These are phyloP conservation scores for Poterioochromonas sp. DNA, from an alignment of 352 stramenopile genomes.

Conservation along the genomic window DNA sequence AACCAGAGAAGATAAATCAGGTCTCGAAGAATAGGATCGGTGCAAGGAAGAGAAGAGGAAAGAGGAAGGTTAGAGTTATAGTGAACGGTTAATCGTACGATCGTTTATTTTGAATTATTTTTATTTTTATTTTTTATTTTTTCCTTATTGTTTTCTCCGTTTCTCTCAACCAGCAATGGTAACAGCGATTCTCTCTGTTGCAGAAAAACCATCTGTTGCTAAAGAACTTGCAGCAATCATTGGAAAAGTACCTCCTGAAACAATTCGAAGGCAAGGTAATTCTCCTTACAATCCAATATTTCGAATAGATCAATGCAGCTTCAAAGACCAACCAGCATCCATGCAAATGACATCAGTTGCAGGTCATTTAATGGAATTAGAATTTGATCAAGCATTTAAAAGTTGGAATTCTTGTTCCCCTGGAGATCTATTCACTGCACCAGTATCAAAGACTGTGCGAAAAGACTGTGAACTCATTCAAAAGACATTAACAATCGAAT, in stretches of 20 bases:
- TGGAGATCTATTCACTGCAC: constrained; percentile 80
- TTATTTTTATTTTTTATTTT: no score
- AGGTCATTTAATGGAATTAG: constrained; percentile 92
- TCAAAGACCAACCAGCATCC: constrained; percentile 60
- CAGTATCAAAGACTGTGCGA: constrained; percentile 71
- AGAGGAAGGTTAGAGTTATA: no score
- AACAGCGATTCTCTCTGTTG: constrained; percentile 56
- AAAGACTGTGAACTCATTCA: constrained; percentile 74
- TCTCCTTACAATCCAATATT: constrained; percentile 64
- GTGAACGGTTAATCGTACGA: no score
- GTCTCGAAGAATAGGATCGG: no score
- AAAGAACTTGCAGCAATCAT: constrained; percentile 91
- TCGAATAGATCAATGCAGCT: constrained; percentile 74
- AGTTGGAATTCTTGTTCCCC: constrained; percentile 86
- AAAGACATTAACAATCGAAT: constrained; percentile 65
- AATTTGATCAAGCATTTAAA: constrained; percentile 72
- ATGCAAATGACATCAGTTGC: constrained; percentile 92
- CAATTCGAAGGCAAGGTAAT: constrained; percentile 43
- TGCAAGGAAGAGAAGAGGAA: no score
- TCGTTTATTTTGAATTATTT: no score
- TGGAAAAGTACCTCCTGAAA: constrained; percentile 47
- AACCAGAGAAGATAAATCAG: no score
- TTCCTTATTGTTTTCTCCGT: no score
- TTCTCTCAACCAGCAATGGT: no score
- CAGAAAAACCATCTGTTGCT: constrained; percentile 98